Conservation (phyloP, 2,329 filamentous ascomycete genomes). For the Alternaria metachromatica region DNA sequence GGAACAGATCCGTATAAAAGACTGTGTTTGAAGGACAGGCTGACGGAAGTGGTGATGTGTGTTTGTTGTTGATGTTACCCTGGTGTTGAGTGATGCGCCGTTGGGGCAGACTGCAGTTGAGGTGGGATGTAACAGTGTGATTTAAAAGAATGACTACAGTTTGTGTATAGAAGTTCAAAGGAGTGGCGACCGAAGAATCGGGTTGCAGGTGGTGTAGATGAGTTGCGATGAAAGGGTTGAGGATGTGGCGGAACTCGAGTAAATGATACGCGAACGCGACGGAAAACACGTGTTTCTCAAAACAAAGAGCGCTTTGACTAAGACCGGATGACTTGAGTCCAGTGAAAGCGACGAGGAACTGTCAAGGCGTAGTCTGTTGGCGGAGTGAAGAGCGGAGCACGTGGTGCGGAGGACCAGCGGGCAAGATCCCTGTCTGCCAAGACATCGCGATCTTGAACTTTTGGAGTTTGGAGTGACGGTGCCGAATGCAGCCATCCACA, state of each 20-base stretch:
- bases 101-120: not conserved
- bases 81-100: not conserved
- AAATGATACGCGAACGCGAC: not conserved
- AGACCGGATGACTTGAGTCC: slow-evolving; percentile 1
- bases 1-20: not conserved
- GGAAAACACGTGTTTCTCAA: not conserved
- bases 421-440: slow-evolving; percentile 37
- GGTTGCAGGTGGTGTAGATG: not conserved
- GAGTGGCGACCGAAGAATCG: not conserved
- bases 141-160: not conserved
- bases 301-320: not conserved
- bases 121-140: not conserved
- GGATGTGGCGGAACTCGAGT: not conserved
- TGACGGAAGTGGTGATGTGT: not conserved
- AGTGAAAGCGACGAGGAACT: not conserved
- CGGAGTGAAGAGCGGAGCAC: slow-evolving; percentile 15
- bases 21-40: not conserved
- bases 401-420: slow-evolving; percentile 8
- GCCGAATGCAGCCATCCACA: slow-evolving; percentile 21
- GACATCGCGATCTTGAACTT: slow-evolving; percentile 37
- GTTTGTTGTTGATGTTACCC: not conserved
- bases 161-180: not conserved
- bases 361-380: not conserved
- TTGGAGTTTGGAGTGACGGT: slow-evolving; percentile 22
- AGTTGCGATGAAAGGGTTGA: not conserved